Percentiles rank a stretch among this genome's conserved stretches.
These are phyloP conservation scores for Gaeumannomyces sp. DNA, from an alignment of 2,329 filamentous ascomycete species.

Conservation along the genomic window DNA sequence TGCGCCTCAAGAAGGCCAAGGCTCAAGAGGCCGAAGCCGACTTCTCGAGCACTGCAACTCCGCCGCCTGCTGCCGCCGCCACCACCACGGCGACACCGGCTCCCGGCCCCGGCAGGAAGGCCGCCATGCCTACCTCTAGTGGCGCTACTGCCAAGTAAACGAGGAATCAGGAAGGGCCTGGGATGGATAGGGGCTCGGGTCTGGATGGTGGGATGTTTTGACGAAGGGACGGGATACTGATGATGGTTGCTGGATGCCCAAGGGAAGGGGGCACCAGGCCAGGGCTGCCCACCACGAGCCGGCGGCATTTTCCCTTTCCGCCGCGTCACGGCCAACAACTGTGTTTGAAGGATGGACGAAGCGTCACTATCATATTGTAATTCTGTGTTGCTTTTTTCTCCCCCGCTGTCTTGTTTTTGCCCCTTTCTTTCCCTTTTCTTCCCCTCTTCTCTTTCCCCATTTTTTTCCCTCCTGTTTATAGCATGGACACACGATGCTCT, in stretches of 20 bases:
- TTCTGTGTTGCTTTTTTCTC: neutral
- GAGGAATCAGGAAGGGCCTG: too few relatives aligned
- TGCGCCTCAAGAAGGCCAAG: conserved; percentile 48
- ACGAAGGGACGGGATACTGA: neutral
- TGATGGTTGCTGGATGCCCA: neutral
- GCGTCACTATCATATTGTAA: neutral
- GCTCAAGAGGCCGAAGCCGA: conserved; percentile 18
- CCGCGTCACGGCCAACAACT: too few relatives aligned
- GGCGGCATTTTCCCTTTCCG: neutral
- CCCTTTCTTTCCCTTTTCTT: neutral
- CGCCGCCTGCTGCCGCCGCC: conserved; percentile 1
- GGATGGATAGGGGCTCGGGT: neutral
- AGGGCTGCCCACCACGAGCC: too few relatives aligned
- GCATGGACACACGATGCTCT: too few relatives aligned
- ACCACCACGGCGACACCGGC: neutral
- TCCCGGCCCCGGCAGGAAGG: neutral
- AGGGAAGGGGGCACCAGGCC: neutral
- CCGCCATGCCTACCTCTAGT: neutral
- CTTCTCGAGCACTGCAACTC: conserved; percentile 2
- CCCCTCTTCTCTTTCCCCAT: neutral
- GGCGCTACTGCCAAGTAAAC: neutral
- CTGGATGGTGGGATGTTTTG: neutral
- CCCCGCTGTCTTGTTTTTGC: neutral
- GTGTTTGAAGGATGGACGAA: neutral
- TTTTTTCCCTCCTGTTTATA: neutral